Percentiles rank a stretch among this genome's conserved stretches.
Evolutionary conservation across 345 rosid genomes (phyloP).

Genomic region (Linum tenue): DNA sequence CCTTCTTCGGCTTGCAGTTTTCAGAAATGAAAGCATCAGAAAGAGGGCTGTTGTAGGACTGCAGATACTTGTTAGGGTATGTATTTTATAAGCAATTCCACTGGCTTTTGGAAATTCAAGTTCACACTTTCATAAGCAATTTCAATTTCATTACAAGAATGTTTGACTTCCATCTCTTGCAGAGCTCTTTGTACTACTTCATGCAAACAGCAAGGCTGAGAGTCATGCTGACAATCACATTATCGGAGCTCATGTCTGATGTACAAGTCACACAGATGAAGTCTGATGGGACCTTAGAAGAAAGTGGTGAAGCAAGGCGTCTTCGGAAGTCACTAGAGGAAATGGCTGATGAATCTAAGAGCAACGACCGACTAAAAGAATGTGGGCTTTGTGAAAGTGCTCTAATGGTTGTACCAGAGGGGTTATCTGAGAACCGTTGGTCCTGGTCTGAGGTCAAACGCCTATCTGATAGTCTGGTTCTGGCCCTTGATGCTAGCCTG

Average conservation of each 20-base stretch:
- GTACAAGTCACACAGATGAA: conserved; percentile 95
- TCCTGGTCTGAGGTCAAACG: conserved; percentile 80
- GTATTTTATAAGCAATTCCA: no score
- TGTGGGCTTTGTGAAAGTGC: conserved; percentile 78
- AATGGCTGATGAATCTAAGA: conserved; percentile 80
- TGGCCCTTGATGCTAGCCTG: conserved; percentile 94
- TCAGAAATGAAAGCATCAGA: conserved; percentile 85
- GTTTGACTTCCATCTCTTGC: conserved; percentile 32
- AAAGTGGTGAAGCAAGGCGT: conserved; percentile 90
- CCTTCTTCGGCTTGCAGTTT: conserved; percentile 92
- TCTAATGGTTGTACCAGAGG: conserved; percentile 44
- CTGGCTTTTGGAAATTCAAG: no score
- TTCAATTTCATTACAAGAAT: not conserved
- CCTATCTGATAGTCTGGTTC: conserved; percentile 69
- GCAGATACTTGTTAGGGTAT: conserved; percentile 86
- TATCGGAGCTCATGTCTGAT: conserved; percentile 95
- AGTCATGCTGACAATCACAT: conserved; percentile 89
- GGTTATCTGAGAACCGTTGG: conserved; percentile 62
- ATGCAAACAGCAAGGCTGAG: conserved; percentile 91
- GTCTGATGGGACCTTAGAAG: conserved; percentile 85
- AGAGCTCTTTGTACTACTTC: conserved; percentile 80
- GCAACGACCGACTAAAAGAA: conserved; percentile 51
- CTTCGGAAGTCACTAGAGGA: conserved; percentile 86
- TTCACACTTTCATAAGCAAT: no score
- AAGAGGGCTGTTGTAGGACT: conserved; percentile 93